phyloP scores from a whole-genome alignment of 1,139 yeast species.

The Arxiozyma bovina region DNA sequence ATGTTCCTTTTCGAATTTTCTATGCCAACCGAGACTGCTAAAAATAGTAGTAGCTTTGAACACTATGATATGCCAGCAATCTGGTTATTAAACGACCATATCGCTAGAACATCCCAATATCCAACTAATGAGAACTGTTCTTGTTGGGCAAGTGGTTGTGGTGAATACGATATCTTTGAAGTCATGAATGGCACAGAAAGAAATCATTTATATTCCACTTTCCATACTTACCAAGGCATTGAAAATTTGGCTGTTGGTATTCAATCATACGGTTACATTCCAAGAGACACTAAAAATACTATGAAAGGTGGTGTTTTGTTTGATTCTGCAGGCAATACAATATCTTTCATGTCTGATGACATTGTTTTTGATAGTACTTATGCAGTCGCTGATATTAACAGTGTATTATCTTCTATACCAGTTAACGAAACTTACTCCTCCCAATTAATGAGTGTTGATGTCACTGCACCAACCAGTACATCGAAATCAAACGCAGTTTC shows the following conservation, averaged over 20 bases:
- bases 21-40: slow-evolving; percentile 44
- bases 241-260: slow-evolving; percentile 52
- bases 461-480: slow-evolving; percentile 24
- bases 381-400: slow-evolving; percentile 21
- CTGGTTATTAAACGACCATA: slow-evolving; percentile 64
- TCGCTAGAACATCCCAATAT: slow-evolving; percentile 74
- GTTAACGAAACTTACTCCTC: slow-evolving; percentile 19
- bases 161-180: slow-evolving; percentile 77
- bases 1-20: slow-evolving; percentile 64
- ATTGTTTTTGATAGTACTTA: slow-evolving; percentile 39
- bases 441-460: slow-evolving; percentile 21
- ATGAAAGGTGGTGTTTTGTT: slow-evolving; percentile 68
- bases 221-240: slow-evolving; percentile 69
- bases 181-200: slow-evolving; percentile 47
- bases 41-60: slow-evolving; percentile 33
- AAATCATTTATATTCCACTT: slow-evolving; percentile 49
- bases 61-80: slow-evolving; percentile 63
- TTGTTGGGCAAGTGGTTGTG: slow-evolving; percentile 72
- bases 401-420: slow-evolving; percentile 16
- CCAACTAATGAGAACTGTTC: slow-evolving; percentile 55
- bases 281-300: slow-evolving; percentile 40
- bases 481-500: slow-evolving; percentile 17
- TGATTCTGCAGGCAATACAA: slow-evolving; percentile 49
- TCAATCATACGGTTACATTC: slow-evolving; percentile 47
- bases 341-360: slow-evolving; percentile 52